Evolutionary conservation across 1,284 basidiomycete genomes (phyloP), one percentile per base, ranked within the genome.

Genomic region (Polyporus tsugae): DNA sequence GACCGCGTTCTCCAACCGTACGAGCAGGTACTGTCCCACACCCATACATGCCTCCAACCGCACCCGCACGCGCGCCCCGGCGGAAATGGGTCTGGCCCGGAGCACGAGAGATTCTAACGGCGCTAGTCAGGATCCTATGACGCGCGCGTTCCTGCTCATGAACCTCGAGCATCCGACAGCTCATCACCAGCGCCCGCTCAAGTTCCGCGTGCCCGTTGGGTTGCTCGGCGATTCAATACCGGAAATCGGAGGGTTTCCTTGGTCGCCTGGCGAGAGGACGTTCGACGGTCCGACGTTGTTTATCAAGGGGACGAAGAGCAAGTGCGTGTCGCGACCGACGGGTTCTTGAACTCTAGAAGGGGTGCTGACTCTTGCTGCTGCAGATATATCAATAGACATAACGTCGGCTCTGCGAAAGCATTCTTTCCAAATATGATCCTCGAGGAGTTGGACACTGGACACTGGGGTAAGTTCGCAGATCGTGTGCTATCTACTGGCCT

Each of bases 121-220:
- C 2, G 36, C 52, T 19, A 61, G 7, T n/a, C 67, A 95, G 93
- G 91, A 96, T 68, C 76, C 89, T 0, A 81, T 83, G 64, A 84
- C 92, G 35, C 89, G 93, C 35, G 88, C 91, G 19, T 97, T 96
- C 80, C 84, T 97, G 19, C 83, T 96, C 46, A 96, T 95, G 13
- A 97, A 97, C 79, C 84, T 97, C 3, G 78, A 87, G 15, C 75
- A 82, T 9, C 74, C 79, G 58, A 70, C 75, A n/a, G 69, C 73
- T 25, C 71, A 74, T 35, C 73, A 75, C 35, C 74, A 74, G 29
- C 70, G 79, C 57, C 75, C 83, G 38, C 82, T 89, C 61, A 85
- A 82, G 69, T 96, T 96, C 79, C 86, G 88, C 15, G 84, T 96
- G 29, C 95, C 95, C 0, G 78, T 96, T 10, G 83, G 89, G 10